A percentile compares a stretch with the other conserved stretches of the same genome.
These are phyloP conservation scores for Lentinula novae-zelandiae DNA, from an alignment of 1,284 basidiomycete species.

Conservation along the genomic window DNA sequence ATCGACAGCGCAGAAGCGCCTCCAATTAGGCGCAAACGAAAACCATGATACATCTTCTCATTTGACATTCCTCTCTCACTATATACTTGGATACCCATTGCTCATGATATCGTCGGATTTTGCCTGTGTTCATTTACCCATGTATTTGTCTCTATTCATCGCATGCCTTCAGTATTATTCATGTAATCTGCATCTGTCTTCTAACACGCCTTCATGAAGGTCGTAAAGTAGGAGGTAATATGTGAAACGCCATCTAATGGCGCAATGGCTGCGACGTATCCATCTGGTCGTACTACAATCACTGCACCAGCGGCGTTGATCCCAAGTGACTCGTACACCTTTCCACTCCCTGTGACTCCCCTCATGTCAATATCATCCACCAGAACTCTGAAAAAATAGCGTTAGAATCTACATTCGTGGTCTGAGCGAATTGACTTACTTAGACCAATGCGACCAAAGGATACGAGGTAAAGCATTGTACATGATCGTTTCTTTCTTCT, in stretches of 20 bases:
- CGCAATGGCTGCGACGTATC: constrained; percentile 61
- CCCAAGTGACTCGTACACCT: constrained; percentile 54
- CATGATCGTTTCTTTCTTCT: constrained; percentile 42
- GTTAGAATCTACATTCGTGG: neutral
- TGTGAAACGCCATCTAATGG: constrained; percentile 41
- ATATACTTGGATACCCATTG: neutral
- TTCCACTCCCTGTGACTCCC: constrained; percentile 34
- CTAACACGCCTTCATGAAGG: constrained; percentile 26
- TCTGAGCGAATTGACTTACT: constrained; percentile 35
- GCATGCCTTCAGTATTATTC: neutral
- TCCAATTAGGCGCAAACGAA: constrained; percentile 30
- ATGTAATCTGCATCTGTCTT: neutral
- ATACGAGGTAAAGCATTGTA: constrained; percentile 47
- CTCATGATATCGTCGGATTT: neutral
- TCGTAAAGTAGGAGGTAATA: constrained; percentile 52
- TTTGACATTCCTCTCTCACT: neutral
- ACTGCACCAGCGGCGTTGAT: constrained; percentile 54
- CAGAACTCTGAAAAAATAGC: constrained; percentile 35
- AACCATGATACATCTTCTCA: neutral
- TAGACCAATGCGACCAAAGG: constrained; percentile 64
- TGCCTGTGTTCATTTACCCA: neutral
- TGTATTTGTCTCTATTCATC: neutral
- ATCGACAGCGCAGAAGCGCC: constrained; percentile 57
- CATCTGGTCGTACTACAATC: constrained; percentile 70
- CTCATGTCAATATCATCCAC: constrained; percentile 41